Conservation (phyloP, 352 stramenopile genomes). For the Elongisporangium senticosum region DNA sequence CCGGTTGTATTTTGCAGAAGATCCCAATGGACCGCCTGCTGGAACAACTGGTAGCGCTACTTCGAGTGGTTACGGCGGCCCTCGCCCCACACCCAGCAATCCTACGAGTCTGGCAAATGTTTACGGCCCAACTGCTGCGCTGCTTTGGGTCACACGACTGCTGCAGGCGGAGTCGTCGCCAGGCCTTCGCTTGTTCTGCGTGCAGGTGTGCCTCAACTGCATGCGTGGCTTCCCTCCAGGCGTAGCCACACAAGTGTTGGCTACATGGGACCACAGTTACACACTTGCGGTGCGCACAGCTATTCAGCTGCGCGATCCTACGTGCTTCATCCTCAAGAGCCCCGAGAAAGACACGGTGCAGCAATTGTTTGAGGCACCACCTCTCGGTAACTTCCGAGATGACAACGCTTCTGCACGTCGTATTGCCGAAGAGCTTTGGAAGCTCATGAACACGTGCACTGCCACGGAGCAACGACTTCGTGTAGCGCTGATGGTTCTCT, state of each 20-base stretch:
- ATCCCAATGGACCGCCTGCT: slow-evolving; percentile 27
- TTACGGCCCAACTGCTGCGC: slow-evolving; percentile 58
- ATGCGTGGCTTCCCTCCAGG: slow-evolving; percentile 68
- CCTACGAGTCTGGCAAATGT: slow-evolving; percentile 34
- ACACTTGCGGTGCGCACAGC: slow-evolving; percentile 63
- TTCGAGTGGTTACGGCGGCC: slow-evolving; percentile 8
- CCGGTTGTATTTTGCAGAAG: slow-evolving; percentile 79
- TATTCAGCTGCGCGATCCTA: slow-evolving; percentile 77
- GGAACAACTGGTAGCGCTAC: not conserved
- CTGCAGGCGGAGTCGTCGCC: slow-evolving; percentile 62
- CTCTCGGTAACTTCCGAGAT: slow-evolving; percentile 57
- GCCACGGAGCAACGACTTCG: slow-evolving; percentile 68
- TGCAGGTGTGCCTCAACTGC: slow-evolving; percentile 80
- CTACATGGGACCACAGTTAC: slow-evolving; percentile 80
- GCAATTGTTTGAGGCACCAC: slow-evolving; percentile 53
- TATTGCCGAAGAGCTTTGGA: slow-evolving; percentile 66
- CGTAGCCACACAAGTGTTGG: slow-evolving; percentile 66
- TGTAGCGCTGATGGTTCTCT: slow-evolving; percentile 70
- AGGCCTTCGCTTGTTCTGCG: slow-evolving; percentile 63
- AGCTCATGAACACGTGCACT: slow-evolving; percentile 59
- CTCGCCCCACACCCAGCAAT: slow-evolving; percentile 1
- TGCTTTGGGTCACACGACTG: slow-evolving; percentile 65
- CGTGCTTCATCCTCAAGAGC: slow-evolving; percentile 67
- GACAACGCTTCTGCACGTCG: slow-evolving; percentile 67
- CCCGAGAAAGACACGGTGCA: slow-evolving; percentile 70